Base-by-base conservation (phyloP, 352 stramenopile genomes). In the Globisporangium rhizosaccharum region DNA sequence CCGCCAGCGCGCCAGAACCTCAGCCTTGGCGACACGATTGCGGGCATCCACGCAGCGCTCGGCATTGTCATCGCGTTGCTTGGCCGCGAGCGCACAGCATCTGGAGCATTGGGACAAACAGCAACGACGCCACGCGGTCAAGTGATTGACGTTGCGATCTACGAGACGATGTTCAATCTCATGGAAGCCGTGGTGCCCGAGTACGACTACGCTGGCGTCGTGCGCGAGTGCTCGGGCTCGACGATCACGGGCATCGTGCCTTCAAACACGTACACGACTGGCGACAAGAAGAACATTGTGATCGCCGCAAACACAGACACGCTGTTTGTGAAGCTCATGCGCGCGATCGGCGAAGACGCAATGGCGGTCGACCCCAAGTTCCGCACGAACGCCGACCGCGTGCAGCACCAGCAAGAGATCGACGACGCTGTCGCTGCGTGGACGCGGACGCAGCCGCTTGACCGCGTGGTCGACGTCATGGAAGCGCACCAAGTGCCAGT, bases 171-270 rank as follows among this genome's bases (percentile, higher is more conserved):
- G 77, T 96, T 83, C 62, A 90, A 92, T 39, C 66, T 96, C 53
- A 85, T 96, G 65, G 86, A 96, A 59, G 82, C 83, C 7, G 81
- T 93, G 10, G 70, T 96, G 50, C 80, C 81, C 28, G 86, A 96
- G 58, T 94, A 90, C 65, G 83, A 90, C 62, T 92, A 91, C 67
- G 77, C 82, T 1, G 83, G 85, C 7, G 70, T 79, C 12, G 62
- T 94, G 48, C 86, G 86, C 20, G 79, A 93, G 65, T 90, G 85
- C 56, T 96, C 86, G 1, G 86, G 86, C 3, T 94, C 85, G 7
- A 96, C 86, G 8, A 88, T 96, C 56, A 96, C 85, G 20, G 86
- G 86, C 48, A 94, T 96, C 44, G 86, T 96, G 15, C 86, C 86
- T 2, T 91, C 82, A 25, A 93, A 94, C 62, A 96, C 87, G 41